These are phyloP conservation scores for Exophiala xenobiotica DNA, from an alignment of 2,329 filamentous ascomycete species.

Conservation along the genomic window DNA sequence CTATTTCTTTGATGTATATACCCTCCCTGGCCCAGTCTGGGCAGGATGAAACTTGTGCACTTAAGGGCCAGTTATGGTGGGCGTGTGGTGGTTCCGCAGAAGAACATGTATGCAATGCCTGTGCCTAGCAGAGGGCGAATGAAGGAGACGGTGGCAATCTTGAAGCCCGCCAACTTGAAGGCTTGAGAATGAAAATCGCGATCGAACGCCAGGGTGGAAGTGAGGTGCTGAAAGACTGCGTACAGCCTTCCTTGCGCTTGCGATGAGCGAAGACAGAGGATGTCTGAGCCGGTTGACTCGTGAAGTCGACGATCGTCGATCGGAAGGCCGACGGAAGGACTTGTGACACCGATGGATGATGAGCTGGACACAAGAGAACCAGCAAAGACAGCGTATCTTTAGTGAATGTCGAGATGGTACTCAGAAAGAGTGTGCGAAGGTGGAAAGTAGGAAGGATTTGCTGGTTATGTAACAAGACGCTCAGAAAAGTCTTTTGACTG, in stretches of 20 bases:
- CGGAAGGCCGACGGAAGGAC: neutral
- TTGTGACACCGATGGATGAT: too few relatives aligned
- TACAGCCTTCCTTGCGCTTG: slow-evolving; percentile 28
- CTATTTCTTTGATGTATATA: neutral
- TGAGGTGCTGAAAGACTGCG: slow-evolving; percentile 28
- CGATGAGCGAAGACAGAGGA: neutral
- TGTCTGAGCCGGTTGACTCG: neutral
- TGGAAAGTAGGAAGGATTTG: neutral
- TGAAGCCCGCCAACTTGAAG: slow-evolving; percentile 93
- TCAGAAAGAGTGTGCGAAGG: neutral
- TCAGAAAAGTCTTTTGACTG: neutral
- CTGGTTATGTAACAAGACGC: neutral
- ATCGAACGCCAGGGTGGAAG: slow-evolving; percentile 43
- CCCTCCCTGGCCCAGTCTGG: slow-evolving; percentile 14
- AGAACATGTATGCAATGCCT: slow-evolving; percentile 90
- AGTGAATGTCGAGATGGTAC: too few relatives aligned
- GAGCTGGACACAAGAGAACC: neutral
- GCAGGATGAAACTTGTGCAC: slow-evolving; percentile 10
- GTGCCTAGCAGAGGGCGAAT: slow-evolving; percentile 89
- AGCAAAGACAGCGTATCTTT: neutral
- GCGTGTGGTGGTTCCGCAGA: slow-evolving; percentile 93
- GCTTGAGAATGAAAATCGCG: slow-evolving; percentile 47
- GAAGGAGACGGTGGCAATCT: slow-evolving; percentile 68
- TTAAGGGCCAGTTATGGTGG: slow-evolving; percentile 77
- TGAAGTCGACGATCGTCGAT: neutral